These are phyloP conservation scores for Bacidia rubella DNA, from an alignment of 495 filamentous ascomycete genomes.

Conservation along the genomic window DNA sequence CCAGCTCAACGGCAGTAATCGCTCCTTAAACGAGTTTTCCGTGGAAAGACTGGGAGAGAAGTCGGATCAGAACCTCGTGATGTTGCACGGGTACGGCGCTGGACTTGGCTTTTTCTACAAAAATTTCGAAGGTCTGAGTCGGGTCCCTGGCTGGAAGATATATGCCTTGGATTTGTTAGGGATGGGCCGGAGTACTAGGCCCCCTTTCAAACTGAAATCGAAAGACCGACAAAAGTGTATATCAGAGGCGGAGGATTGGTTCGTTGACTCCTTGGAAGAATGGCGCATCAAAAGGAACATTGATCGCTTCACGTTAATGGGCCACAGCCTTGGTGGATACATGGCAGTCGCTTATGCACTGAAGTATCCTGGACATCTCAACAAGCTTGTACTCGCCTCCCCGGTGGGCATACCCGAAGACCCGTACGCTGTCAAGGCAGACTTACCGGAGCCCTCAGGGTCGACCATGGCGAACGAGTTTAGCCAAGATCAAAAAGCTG, in stretches of 20 bases:
- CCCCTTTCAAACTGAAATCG: constrained; percentile 67
- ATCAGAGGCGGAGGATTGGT: constrained; percentile 86
- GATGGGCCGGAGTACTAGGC: constrained; percentile 82
- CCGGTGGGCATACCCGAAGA: constrained; percentile 94
- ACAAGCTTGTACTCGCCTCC: constrained; percentile 89
- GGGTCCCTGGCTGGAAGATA: constrained; percentile 69
- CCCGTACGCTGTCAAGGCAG: constrained; percentile 73
- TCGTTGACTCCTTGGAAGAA: constrained; percentile 90
- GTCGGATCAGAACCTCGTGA: constrained; percentile 74
- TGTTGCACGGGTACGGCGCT: constrained; percentile 94
- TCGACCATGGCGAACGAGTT: constrained; percentile 61
- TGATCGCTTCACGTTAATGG: constrained; percentile 82
- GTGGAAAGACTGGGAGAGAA: constrained; percentile 71
- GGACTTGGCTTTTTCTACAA: constrained; percentile 96
- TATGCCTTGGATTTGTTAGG: constrained; percentile 87
- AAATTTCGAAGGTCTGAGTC: constrained; percentile 79
- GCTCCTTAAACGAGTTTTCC: constrained; percentile 84
- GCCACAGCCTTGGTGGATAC: constrained; percentile 89
- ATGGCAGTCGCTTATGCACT: constrained; percentile 73
- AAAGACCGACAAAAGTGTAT: constrained; percentile 74
- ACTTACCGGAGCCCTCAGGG: constrained; percentile 61
- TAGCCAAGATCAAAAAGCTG: constrained; percentile 55
- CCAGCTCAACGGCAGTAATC: constrained; percentile 67
- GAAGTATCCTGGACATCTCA: constrained; percentile 85
- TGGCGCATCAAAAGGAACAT: constrained; percentile 83